phyloP scores from a whole-genome alignment of 73 alveolate species.

The Tetrahymena thermophila region DNA sequence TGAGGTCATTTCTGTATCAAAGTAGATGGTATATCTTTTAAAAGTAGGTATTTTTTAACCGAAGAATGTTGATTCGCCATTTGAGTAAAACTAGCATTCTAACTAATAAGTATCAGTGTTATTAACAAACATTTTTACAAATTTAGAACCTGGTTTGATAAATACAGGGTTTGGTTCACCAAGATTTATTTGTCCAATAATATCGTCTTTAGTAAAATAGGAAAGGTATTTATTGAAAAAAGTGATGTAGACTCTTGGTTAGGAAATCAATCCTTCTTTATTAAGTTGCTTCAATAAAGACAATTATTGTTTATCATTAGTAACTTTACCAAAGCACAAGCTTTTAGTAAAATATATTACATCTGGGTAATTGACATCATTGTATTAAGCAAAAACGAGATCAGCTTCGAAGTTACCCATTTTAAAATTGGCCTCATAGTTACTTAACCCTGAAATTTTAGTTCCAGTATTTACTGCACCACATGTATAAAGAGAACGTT shows the following conservation, averaged over 20 bases:
- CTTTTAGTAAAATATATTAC: not conserved
- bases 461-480: not conserved
- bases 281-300: not conserved
- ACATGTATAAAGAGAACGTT: not conserved
- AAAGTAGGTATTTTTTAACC: not conserved
- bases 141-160: not conserved
- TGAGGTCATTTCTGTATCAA: not conserved
- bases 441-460: not conserved
- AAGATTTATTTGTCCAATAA: not conserved
- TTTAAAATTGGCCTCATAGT: not conserved
- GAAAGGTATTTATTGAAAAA: not conserved
- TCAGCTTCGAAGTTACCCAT: not conserved
- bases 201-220: not conserved
- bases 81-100: not conserved
- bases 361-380: no score
- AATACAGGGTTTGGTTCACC: not conserved
- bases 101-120: not conserved
- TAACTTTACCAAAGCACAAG: not conserved
- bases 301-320: not conserved
- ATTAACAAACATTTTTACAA: not conserved
- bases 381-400: not conserved
- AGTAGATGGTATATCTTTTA: not conserved
- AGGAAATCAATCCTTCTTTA: not conserved
- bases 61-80: not conserved
- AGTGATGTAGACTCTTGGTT: not conserved